A percentile compares a stretch with the other conserved stretches of the same genome.
These are phyloP conservation scores for Acanthamoeba healyi DNA, from an alignment of 208 protist genomes.

Conservation along the genomic window DNA sequence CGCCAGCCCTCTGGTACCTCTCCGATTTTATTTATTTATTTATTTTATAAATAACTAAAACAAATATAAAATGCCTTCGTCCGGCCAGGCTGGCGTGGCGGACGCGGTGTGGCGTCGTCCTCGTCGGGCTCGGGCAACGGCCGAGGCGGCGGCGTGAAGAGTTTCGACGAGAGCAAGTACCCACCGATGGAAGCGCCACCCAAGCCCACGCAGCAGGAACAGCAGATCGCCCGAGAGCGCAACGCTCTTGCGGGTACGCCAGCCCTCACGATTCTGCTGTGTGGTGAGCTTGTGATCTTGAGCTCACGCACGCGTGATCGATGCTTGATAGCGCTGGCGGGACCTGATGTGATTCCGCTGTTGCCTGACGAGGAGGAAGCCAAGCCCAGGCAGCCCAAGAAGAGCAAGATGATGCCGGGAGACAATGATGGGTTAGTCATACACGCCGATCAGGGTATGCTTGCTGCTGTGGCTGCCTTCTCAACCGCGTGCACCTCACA, in stretches of 20 bases:
- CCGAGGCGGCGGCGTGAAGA: not conserved
- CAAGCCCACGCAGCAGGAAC: not conserved
- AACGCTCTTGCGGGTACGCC: not conserved
- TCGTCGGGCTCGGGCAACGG: not conserved
- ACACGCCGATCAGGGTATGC: not conserved
- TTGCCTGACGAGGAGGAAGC: not conserved
- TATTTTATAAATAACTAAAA: not conserved
- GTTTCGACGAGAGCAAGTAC: slow-evolving; percentile 62
- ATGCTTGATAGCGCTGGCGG: not conserved
- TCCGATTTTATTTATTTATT: not conserved
- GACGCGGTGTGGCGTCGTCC: not conserved
- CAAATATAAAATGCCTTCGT: not conserved
- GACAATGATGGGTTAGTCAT: not conserved
- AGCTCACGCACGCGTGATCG: too few species aligned
- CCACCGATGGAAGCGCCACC: not conserved
- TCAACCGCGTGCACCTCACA: not conserved
- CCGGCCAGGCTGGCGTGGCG: not conserved
- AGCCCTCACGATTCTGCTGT: too few species aligned
- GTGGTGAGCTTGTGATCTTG: too few species aligned
- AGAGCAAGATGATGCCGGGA: not conserved
- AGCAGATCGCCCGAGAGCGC: not conserved
- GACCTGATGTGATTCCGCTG: slow-evolving; percentile 22
- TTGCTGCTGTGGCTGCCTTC: not conserved
- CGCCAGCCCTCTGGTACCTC: not conserved
- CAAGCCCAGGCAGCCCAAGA: not conserved